Evolutionary conservation across 1,284 basidiomycete species (phyloP), one percentile per base, ranked within the genome.

Genomic region (Laetiporus sulphureus): DNA sequence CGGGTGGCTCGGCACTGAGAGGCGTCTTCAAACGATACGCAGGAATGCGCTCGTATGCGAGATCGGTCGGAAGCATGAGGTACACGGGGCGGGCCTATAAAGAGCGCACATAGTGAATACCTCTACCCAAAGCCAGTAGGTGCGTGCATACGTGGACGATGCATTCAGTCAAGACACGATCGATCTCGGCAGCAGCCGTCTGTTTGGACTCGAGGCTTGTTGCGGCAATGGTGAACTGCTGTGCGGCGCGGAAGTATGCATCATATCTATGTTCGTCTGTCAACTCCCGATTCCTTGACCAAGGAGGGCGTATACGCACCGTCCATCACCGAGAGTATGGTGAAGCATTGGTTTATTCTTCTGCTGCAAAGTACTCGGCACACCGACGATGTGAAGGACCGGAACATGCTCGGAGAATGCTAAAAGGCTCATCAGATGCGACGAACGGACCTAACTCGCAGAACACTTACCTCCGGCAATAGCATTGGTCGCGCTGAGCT

Each of bases 351-450:
- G 84, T 57, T 69, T 82, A 32, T 61, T 69, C 62, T 76, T 81
- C 53, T 88, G 82, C 50, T 90, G 80, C 11, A 65, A 53, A 1
- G 84, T 89, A 50, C 78, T 85, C 0, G 94, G 93, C 1, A 81
- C 80, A 44, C 94, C 94, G 37, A 87, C 94, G 36, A 98, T 78
- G 60, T 98, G 94, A 5, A 98, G 72, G 3, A 98, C 76, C 6
- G 94, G 94, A 4, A 98, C 80, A 66, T 91, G 85, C 65, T 98
- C 93, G 20, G 89, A 83, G 62, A 77, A 83, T 3, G 85, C 84
- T 83, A 42, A 7, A 19, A 31, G 1, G 10, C 1, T 7, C 5
- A 42, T 12, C 15, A 36, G 5, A 7, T 7, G 13, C 2, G n/a
- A 34, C n/a, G 15, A 8, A 7, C 32, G 7, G 29, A 21, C 15